Conservation (phyloP, 495 filamentous ascomycete genomes). For the Thozetella sp. region DNA sequence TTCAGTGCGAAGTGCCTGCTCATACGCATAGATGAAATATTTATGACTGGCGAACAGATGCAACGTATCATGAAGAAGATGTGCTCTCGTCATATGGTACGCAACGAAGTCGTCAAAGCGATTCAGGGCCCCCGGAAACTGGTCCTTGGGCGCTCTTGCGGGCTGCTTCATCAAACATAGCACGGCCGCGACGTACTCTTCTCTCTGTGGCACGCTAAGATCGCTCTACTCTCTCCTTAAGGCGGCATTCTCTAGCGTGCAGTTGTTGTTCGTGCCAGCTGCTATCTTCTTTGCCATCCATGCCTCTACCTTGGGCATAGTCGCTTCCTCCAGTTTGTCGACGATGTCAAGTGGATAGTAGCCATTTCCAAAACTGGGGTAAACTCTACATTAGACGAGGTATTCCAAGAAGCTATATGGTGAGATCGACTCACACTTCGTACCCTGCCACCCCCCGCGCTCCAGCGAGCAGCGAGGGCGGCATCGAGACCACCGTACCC, state of each 20-base stretch:
- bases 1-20: conserved; percentile 62
- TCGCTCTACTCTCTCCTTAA: neutral
- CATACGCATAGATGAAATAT: conserved; percentile 61
- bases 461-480: too few species aligned
- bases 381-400: too few species aligned
- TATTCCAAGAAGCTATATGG: too few species aligned
- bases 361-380: too few species aligned
- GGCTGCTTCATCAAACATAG: conserved; percentile 6
- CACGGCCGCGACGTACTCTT: conserved; percentile 5
- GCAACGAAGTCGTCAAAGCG: conserved; percentile 2
- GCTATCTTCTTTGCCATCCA: too few species aligned
- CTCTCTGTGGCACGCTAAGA: neutral
- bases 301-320: too few species aligned
- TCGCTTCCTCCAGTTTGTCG: too few species aligned
- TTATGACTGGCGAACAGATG: conserved; percentile 66
- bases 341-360: too few species aligned
- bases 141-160: neutral
- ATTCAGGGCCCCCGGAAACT: conserved; percentile 1
- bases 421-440: too few species aligned
- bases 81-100: conserved; percentile 30
- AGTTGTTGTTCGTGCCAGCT: conserved; percentile 3
- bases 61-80: conserved; percentile 51
- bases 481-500: too few species aligned
- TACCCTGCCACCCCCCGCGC: too few species aligned
- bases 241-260: neutral